Conservation (phyloP, 2,329 filamentous ascomycete genomes). For the Sphaerulina vaccinii region DNA sequence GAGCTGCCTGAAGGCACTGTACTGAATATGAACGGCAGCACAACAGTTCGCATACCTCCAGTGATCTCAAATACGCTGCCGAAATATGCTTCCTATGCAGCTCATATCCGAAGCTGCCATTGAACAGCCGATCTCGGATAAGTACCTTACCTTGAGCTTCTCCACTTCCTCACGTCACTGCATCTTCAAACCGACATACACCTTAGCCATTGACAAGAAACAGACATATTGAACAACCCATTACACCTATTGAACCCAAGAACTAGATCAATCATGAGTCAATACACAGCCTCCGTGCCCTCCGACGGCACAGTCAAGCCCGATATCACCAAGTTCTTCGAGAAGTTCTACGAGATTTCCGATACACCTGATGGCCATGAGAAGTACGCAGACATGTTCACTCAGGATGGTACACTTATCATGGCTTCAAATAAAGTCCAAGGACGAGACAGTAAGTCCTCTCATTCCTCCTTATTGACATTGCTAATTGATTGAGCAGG, state of each 20-base stretch:
- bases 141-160: too few species aligned
- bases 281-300: conserved; percentile 34
- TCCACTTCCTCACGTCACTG: too few species aligned
- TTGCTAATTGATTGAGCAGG: conserved; percentile 36
- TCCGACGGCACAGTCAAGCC: conserved; percentile 38
- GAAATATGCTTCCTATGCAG: too few species aligned
- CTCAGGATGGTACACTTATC: conserved; percentile 50
- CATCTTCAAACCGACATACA: too few species aligned
- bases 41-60: too few species aligned
- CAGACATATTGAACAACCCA: too few species aligned
- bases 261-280: conserved; percentile 33
- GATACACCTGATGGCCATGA: conserved; percentile 51
- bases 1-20: too few species aligned
- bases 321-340: conserved; percentile 46
- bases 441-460: conserved; percentile 46
- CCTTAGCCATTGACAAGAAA: not conserved
- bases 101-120: too few species aligned
- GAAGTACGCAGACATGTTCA: conserved; percentile 50
- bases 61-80: too few species aligned
- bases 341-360: conserved; percentile 48
- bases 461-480: conserved; percentile 5
- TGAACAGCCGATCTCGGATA: too few species aligned
- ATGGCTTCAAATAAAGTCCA: conserved; percentile 52
- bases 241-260: too few species aligned
- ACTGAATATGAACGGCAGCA: too few species aligned